These are phyloP conservation scores for Fusarium multiceps DNA, from an alignment of 2,329 filamentous ascomycete species.

Conservation along the genomic window DNA sequence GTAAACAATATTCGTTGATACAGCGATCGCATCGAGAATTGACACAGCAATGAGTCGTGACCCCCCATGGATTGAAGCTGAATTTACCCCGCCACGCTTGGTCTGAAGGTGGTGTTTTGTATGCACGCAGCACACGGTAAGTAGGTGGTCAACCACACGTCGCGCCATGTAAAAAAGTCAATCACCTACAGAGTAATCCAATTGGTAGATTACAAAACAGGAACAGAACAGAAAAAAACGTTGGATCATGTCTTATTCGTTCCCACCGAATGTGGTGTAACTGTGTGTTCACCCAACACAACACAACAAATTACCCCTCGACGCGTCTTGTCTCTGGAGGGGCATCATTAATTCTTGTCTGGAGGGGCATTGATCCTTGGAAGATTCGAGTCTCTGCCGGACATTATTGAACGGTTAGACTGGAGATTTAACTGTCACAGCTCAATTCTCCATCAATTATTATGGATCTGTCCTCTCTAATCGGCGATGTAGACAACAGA, in stretches of 20 bases:
- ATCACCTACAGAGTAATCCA: background rate
- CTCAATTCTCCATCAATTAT: conserved; percentile 3
- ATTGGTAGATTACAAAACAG: conserved; percentile 4
- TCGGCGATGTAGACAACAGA: conserved; percentile 24
- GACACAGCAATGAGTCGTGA: too few relatives aligned
- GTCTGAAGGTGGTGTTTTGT: background rate
- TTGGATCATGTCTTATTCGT: conserved; percentile 16
- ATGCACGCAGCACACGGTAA: background rate
- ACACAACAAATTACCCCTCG: conserved; percentile 22
- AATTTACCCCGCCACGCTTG: background rate
- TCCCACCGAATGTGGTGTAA: conserved; percentile 12
- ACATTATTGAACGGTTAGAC: background rate
- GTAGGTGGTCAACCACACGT: background rate
- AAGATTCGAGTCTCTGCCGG: background rate
- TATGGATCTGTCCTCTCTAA: conserved; percentile 11
- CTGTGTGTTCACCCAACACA: conserved; percentile 10
- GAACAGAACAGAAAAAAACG: background rate
- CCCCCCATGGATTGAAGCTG: background rate
- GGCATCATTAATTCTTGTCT: too few relatives aligned
- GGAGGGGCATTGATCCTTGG: background rate
- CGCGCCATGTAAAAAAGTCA: background rate
- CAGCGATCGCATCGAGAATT: background rate
- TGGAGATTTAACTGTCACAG: background rate
- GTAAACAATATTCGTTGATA: background rate
- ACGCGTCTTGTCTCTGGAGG: too few relatives aligned